Evolutionary conservation across 345 rosid genomes (phyloP), one percentile per base, ranked within the genome.

Genomic region (Alliaria petiolata): DNA sequence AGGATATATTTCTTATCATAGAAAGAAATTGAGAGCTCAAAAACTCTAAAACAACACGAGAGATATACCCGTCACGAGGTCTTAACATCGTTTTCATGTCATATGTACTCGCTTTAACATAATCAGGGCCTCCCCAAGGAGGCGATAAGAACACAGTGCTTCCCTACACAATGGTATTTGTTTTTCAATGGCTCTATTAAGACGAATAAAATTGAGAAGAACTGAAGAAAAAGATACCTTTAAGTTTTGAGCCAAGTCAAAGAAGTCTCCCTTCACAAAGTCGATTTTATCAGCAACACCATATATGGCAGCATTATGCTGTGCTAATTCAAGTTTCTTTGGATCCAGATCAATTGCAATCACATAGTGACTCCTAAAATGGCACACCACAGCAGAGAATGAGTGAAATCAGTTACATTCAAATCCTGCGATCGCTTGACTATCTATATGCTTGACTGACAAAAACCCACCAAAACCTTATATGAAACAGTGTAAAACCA

Each of bases 61-160:
- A 60, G 52, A 58, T 8, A 67, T 81, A 95, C 98, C 98, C 99
- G 64, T 95, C 89, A 78, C 31, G 83, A 17, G 96, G 99, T 82
- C 81, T 84, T 53, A 95, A 87, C 99, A 91, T 89, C 31, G 90
- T 91, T 81, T 69, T 86, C 61, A 89, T 80, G 81, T 89, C 78
- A 64, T 91, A 95, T 20, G 71, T 82, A 76, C 76, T 60, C 9
- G 74, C 89, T 87, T 83, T 89, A 19, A 80, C 52, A 70, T 95
- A 95, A 70, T 84, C 87, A 76, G 98, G 99, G 42, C 98, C 97
- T 4, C 99, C 99, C 96, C 99, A 91, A 7, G 99, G 96, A 71
- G 98, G 98, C 31, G 99, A 95, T 71, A 95, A 74, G 81, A 91
- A 95, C 55, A 88, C 88, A 1, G 87, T 83, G 46, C 82, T 89